These are phyloP conservation scores for Arthrobotrys iridis DNA, from an alignment of 2,329 filamentous ascomycete species.

Conservation along the genomic window DNA sequence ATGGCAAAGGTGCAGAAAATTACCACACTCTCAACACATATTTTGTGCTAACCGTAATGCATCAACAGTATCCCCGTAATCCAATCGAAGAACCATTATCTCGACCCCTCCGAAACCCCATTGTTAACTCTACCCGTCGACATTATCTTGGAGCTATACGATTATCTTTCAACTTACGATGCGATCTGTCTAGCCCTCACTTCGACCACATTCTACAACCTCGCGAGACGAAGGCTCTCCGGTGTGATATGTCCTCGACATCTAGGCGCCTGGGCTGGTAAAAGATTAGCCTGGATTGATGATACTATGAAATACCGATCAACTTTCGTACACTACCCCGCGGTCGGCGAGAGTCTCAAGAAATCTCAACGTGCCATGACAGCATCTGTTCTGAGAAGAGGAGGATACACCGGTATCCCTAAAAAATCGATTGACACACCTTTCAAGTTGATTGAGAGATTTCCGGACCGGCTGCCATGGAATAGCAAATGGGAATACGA, in stretches of 20 bases:
- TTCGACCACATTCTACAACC: slow-evolving; percentile 21
- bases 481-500: slow-evolving; percentile 23
- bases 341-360: slow-evolving; percentile 5
- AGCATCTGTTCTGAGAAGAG: background rate
- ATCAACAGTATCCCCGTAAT: slow-evolving; percentile 11
- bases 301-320: slow-evolving; percentile 28
- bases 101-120: background rate
- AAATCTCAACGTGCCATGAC: slow-evolving; percentile 1
- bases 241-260: slow-evolving; percentile 29
- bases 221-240: slow-evolving; percentile 14
- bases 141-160: slow-evolving; percentile 15
- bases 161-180: slow-evolving; percentile 21
- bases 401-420: background rate
- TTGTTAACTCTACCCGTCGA: slow-evolving; percentile 11
- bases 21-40: slow-evolving; percentile 23
- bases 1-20: slow-evolving; percentile 30
- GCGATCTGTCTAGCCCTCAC: slow-evolving; percentile 38
- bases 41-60: background rate
- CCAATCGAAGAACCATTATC: background rate
- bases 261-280: slow-evolving; percentile 32
- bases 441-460: slow-evolving; percentile 20
- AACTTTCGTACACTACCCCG: slow-evolving; percentile 15
- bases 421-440: slow-evolving; percentile 22
- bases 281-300: slow-evolving; percentile 20
- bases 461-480: slow-evolving; percentile 22